These are phyloP conservation scores for Neoboletus subvelutipes DNA, from an alignment of 768 basidiomycete genomes.

Conservation along the genomic window DNA sequence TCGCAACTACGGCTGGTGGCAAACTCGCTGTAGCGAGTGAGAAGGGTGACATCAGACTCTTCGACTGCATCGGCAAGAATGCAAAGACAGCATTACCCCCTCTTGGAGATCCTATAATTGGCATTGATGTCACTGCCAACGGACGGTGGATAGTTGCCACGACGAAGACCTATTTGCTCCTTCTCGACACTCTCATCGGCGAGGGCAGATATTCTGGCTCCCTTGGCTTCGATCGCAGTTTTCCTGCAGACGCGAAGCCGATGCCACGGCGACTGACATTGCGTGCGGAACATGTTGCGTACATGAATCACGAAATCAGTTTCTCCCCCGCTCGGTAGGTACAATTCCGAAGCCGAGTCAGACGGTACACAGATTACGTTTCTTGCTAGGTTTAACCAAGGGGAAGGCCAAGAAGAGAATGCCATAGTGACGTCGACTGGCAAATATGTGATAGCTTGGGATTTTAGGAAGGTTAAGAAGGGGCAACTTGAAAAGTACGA, in stretches of 20 bases:
- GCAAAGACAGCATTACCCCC: slow-evolving; percentile 97
- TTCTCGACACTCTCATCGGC: slow-evolving; percentile 94
- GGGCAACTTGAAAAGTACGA: slow-evolving; percentile 91
- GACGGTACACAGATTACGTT: slow-evolving; percentile 2
- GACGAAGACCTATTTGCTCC: slow-evolving; percentile 87
- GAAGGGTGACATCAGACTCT: slow-evolving; percentile 95
- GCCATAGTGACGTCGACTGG: slow-evolving; percentile 95
- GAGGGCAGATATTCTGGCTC: slow-evolving; percentile 82
- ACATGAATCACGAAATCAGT: slow-evolving; percentile 83
- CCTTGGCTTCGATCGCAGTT: slow-evolving; percentile 89
- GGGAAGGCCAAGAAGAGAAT: slow-evolving; percentile 84
- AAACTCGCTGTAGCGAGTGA: slow-evolving; percentile 91
- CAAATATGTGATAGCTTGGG: slow-evolving; percentile 92
- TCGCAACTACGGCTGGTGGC: slow-evolving; percentile 83
- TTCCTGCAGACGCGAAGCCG: slow-evolving; percentile 93
- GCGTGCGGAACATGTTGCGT: slow-evolving; percentile 88
- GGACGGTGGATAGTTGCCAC: slow-evolving; percentile 96
- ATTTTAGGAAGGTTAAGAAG: slow-evolving; percentile 93
- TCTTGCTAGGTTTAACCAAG: slow-evolving; percentile 80
- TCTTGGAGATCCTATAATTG: slow-evolving; percentile 91
- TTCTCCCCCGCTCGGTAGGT: slow-evolving; percentile 92
- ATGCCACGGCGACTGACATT: slow-evolving; percentile 86
- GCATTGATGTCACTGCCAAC: slow-evolving; percentile 90
- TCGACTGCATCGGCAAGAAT: slow-evolving; percentile 96
- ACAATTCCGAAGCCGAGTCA: background rate